phyloP scores from a whole-genome alignment of 2,329 filamentous ascomycete species.

The Calonectria honghensis region DNA sequence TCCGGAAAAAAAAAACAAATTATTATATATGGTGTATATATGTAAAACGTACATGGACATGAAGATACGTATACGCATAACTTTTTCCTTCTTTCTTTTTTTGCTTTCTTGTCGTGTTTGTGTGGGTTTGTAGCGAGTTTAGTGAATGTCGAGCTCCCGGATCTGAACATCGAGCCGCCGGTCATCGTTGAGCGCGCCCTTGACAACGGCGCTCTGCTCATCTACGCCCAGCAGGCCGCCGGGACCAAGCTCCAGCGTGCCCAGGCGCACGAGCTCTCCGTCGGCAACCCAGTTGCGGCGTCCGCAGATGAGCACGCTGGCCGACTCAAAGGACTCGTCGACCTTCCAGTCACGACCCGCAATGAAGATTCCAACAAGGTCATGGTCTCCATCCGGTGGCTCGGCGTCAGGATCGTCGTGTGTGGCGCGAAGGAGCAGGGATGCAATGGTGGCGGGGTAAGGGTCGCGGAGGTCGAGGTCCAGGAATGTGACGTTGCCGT shows the following conservation, averaged over 20 bases:
- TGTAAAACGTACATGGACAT: slow-evolving; percentile 41
- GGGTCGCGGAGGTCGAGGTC: slow-evolving; percentile 50
- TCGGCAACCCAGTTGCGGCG: slow-evolving; percentile 54
- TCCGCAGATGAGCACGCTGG: slow-evolving; percentile 57
- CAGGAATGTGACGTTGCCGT: slow-evolving; percentile 45
- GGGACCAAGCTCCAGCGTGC: slow-evolving; percentile 54
- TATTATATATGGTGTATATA: slow-evolving; percentile 47
- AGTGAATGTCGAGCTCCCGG: slow-evolving; percentile 62
- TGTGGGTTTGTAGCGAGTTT: slow-evolving; percentile 31
- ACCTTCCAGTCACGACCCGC: slow-evolving; percentile 58
- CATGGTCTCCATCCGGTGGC: slow-evolving; percentile 51
- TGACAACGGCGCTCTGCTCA: slow-evolving; percentile 54
- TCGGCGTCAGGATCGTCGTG: slow-evolving; percentile 44
- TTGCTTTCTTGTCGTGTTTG: slow-evolving; percentile 19
- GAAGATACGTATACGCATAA: slow-evolving; percentile 36
- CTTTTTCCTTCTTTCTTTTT: slow-evolving; percentile 14
- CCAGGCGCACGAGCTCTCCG: slow-evolving; percentile 57
- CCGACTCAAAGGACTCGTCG: slow-evolving; percentile 52
- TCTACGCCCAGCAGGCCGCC: slow-evolving; percentile 54
- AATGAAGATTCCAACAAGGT: slow-evolving; percentile 55
- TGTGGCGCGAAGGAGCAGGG: slow-evolving; percentile 49
- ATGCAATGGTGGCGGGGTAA: slow-evolving; percentile 46
- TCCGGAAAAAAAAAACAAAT: slow-evolving; percentile 41
- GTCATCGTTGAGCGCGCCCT: slow-evolving; percentile 54
- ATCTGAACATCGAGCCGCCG: slow-evolving; percentile 55